Evolutionary conservation across 495 filamentous ascomycete species (phyloP).

Genomic region (Immersiella caudata): DNA sequence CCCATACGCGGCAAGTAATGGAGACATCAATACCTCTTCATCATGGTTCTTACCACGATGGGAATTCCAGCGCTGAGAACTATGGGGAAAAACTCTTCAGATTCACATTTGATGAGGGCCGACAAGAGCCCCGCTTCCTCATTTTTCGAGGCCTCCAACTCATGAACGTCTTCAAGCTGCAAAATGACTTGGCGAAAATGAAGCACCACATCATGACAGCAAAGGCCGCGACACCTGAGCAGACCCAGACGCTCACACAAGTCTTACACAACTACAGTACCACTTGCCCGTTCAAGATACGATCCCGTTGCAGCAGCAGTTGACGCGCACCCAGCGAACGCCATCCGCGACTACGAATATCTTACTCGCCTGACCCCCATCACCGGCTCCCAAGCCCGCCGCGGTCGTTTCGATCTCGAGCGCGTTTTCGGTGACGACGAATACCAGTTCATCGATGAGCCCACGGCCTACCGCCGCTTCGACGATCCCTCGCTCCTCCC

Average conservation of each 20-base stretch:
- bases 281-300: not conserved
- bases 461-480: not conserved
- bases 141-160: not conserved
- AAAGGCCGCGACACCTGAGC: not conserved
- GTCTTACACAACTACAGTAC: not conserved
- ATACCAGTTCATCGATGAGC: not conserved
- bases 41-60: too few species aligned
- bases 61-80: not conserved
- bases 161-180: not conserved
- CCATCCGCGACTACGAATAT: not conserved
- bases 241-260: not conserved
- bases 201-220: not conserved
- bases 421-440: not conserved
- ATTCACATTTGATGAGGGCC: not conserved
- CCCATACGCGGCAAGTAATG: too few species aligned
- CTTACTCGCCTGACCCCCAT: not conserved
- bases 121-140: not conserved
- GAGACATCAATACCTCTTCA: too few species aligned
- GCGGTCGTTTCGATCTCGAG: not conserved
- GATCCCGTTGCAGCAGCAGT: too few species aligned
- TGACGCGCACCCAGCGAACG: not conserved
- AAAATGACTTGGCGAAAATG: not conserved
- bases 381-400: slow-evolving; percentile 2
- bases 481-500: not conserved
- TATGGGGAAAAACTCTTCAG: not conserved